Percentiles rank a stretch among this genome's conserved stretches.
Conservation (phyloP, 352 stramenopile species). For the Phytophthora citrophthora region DNA sequence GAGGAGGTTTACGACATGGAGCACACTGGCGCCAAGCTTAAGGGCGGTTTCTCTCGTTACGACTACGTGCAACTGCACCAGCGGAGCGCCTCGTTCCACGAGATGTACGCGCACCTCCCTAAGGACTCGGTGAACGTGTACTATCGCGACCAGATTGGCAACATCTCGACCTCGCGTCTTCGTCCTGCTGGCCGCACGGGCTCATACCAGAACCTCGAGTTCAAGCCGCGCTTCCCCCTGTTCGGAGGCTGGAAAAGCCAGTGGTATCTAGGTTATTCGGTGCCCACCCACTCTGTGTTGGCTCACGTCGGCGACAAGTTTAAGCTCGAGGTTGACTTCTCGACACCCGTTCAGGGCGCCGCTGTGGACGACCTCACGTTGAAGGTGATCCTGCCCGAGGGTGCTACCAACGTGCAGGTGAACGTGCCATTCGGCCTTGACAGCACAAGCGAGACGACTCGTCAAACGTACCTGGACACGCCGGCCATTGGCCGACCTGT, state of each 20-base stretch:
- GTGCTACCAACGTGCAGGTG: conserved; percentile 78
- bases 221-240: conserved; percentile 87
- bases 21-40: conserved; percentile 86
- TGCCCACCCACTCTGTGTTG: conserved; percentile 83
- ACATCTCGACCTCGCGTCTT: conserved; percentile 87
- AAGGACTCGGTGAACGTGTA: conserved; percentile 88
- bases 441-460: conserved; percentile 54
- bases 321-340: conserved; percentile 88
- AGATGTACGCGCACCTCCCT: conserved; percentile 72
- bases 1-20: conserved; percentile 90
- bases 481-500: conserved; percentile 79
- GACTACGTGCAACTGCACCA: conserved; percentile 79
- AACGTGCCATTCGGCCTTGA: conserved; percentile 81
- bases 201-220: conserved; percentile 72
- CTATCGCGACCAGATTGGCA: conserved; percentile 92
- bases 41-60: conserved; percentile 87
- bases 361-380: conserved; percentile 86
- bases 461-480: conserved; percentile 89
- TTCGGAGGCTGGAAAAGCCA: conserved; percentile 92
- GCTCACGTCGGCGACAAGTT: conserved; percentile 68
- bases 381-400: conserved; percentile 90
- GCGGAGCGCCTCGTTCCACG: conserved; percentile 78
- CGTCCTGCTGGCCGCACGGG: conserved; percentile 41
- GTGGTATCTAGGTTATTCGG: conserved; percentile 90
- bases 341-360: conserved; percentile 77